phyloP scores from a whole-genome alignment of 257 asterid species.

The Paraleonurus japonicus region DNA sequence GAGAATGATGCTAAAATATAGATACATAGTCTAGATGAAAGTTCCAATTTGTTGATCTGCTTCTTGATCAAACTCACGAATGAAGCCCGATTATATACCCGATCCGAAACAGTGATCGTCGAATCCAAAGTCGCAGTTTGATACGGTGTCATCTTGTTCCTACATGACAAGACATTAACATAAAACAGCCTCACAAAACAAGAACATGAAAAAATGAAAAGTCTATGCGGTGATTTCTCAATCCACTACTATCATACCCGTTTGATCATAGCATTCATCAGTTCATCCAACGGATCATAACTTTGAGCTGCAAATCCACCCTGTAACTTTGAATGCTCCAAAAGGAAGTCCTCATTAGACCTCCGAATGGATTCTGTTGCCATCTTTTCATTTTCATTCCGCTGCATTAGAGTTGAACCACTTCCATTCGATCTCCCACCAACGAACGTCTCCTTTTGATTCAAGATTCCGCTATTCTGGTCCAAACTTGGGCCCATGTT shows the following conservation, averaged over 20 bases:
- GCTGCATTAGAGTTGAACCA: constrained; percentile 43
- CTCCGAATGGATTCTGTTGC: constrained; percentile 35
- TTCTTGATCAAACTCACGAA: constrained; percentile 1
- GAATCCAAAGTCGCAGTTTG: constrained; percentile 52
- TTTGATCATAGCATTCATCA: constrained; percentile 40
- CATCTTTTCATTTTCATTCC: constrained; percentile 33
- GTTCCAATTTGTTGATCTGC: constrained; percentile 20
- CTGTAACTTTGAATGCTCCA: constrained; percentile 54
- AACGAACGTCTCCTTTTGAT: constrained; percentile 44
- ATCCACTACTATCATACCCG: constrained; percentile 38
- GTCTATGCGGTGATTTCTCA: background rate
- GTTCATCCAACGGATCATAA: constrained; percentile 39
- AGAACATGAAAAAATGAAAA: background rate
- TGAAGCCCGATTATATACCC: constrained; percentile 32
- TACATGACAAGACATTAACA: constrained; percentile 29
- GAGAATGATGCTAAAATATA: constrained; percentile 31
- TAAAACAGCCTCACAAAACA: background rate
- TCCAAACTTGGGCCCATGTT: constrained; percentile 34
- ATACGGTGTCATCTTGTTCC: constrained; percentile 58
- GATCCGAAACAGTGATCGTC: constrained; percentile 56
- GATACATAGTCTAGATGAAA: constrained; percentile 37
- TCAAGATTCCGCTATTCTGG: constrained; percentile 32
- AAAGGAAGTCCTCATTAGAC: constrained; percentile 45
- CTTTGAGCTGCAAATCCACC: constrained; percentile 38
- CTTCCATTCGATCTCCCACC: constrained; percentile 45